Conservation (phyloP, 805 yeast genomes). For the Candida stauntonica region DNA sequence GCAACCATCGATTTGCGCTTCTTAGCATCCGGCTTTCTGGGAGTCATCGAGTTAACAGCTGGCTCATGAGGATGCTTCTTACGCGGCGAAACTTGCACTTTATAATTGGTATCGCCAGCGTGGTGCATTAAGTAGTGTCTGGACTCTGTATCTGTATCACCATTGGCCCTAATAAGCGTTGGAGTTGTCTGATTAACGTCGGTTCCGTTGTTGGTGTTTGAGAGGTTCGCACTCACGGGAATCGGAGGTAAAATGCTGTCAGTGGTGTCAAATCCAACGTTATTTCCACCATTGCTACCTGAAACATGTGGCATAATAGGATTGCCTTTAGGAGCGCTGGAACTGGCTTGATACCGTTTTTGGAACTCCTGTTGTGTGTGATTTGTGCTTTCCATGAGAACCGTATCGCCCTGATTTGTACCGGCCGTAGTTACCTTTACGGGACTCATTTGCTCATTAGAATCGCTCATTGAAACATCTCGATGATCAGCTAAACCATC, state of each 20-base stretch:
- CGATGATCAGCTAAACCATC: not conserved
- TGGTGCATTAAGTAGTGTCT: slow-evolving; percentile 22
- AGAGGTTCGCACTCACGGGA: slow-evolving; percentile 21
- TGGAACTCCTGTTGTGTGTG: slow-evolving; percentile 19
- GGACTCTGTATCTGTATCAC: slow-evolving; percentile 11
- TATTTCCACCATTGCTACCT: slow-evolving; percentile 7
- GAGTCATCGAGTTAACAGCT: slow-evolving; percentile 22
- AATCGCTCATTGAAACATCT: slow-evolving; percentile 13
- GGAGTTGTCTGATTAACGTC: slow-evolving; percentile 28
- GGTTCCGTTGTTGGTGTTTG: slow-evolving; percentile 24
- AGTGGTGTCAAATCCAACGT: slow-evolving; percentile 25
- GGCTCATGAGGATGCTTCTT: slow-evolving; percentile 14
- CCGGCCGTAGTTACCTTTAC: slow-evolving; percentile 20
- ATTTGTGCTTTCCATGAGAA: slow-evolving; percentile 22
- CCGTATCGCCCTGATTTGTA: slow-evolving; percentile 12
- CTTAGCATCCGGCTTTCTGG: slow-evolving; percentile 17
- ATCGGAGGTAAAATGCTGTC: slow-evolving; percentile 27
- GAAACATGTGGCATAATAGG: slow-evolving; percentile 29
- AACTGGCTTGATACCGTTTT: slow-evolving; percentile 13
- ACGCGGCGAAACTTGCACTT: slow-evolving; percentile 25
- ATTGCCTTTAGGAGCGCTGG: slow-evolving; percentile 9
- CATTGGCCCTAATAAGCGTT: slow-evolving; percentile 15
- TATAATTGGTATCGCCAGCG: slow-evolving; percentile 22
- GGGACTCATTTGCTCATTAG: slow-evolving; percentile 28
- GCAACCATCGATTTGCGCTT: slow-evolving; percentile 27